Conservation (phyloP, 306 rosid species). For the Sesbania bispinosa region DNA sequence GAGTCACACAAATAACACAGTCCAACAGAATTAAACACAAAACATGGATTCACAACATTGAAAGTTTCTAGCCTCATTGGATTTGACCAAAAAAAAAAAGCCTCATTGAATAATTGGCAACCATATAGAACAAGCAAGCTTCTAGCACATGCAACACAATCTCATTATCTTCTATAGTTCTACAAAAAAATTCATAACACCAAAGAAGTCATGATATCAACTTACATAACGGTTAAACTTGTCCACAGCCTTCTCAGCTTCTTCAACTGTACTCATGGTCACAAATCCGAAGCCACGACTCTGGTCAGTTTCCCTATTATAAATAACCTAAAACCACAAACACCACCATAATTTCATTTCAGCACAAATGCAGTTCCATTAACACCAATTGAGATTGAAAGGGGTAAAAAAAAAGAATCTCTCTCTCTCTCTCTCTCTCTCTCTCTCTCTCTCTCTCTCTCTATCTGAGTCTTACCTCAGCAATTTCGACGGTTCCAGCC, state of each 20-base stretch:
- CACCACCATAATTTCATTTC: not conserved
- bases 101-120: not conserved
- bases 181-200: no score
- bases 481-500: slow-evolving; percentile 83
- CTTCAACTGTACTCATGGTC: slow-evolving; percentile 88
- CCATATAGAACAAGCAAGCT: not conserved
- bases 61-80: no score
- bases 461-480: slow-evolving; percentile 64
- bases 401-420: no score
- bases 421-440: no score
- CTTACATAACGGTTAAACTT: slow-evolving; percentile 69
- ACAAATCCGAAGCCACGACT: slow-evolving; percentile 98
- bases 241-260: slow-evolving; percentile 80
- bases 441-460: no score
- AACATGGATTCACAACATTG: not conserved
- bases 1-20: not conserved
- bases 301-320: slow-evolving; percentile 80
- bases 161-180: no score
- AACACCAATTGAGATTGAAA: not conserved
- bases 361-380: not conserved
- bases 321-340: slow-evolving; percentile 64
- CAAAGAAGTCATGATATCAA: not conserved
- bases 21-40: not conserved
- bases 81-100: no score
- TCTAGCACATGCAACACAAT: not conserved